These are phyloP conservation scores for Penicillium brasilianum DNA, from an alignment of 2,329 filamentous ascomycete species.

Conservation along the genomic window DNA sequence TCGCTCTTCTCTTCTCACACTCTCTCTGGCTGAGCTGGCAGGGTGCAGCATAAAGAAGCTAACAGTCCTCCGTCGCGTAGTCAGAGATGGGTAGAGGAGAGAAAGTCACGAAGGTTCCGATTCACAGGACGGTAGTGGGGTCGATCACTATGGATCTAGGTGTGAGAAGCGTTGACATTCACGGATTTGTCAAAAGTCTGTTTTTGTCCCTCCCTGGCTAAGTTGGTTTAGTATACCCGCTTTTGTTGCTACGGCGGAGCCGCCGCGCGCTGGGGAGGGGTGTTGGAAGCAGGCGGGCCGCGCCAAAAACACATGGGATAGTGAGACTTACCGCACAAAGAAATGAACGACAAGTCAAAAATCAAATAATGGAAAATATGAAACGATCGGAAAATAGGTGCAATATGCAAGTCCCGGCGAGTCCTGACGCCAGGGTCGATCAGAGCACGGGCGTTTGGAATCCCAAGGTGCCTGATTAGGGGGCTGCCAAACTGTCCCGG, in stretches of 20 bases:
- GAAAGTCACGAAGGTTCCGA: background rate
- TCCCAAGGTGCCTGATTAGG: constrained; percentile 29
- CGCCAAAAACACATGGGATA: background rate
- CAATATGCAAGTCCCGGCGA: constrained; percentile 30
- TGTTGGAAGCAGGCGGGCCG: background rate
- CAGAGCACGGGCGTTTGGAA: constrained; percentile 30
- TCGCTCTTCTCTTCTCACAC: background rate
- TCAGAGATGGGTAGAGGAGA: constrained; percentile 7
- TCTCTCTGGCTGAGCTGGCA: constrained; percentile 28
- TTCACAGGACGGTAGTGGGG: constrained; percentile 16
- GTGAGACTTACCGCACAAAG: constrained; percentile 23
- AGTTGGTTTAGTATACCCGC: constrained; percentile 27
- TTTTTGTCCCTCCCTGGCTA: constrained; percentile 30
- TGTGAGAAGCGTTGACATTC: constrained; percentile 26
- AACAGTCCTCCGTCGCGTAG: constrained; percentile 22
- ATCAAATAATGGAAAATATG: constrained; percentile 6
- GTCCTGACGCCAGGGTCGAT: constrained; percentile 33
- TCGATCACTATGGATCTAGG: constrained; percentile 26
- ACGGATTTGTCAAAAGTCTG: constrained; percentile 23
- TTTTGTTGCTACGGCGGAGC: constrained; percentile 22
- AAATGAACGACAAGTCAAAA: constrained; percentile 19
- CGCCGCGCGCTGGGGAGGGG: constrained; percentile 10
- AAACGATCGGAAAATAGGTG: constrained; percentile 26
- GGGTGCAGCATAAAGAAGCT: constrained; percentile 41
- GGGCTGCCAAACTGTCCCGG: constrained; percentile 20